phyloP scores from a whole-genome alignment of 2,329 filamentous ascomycete genomes.

The Aquanectria penicillioides region DNA sequence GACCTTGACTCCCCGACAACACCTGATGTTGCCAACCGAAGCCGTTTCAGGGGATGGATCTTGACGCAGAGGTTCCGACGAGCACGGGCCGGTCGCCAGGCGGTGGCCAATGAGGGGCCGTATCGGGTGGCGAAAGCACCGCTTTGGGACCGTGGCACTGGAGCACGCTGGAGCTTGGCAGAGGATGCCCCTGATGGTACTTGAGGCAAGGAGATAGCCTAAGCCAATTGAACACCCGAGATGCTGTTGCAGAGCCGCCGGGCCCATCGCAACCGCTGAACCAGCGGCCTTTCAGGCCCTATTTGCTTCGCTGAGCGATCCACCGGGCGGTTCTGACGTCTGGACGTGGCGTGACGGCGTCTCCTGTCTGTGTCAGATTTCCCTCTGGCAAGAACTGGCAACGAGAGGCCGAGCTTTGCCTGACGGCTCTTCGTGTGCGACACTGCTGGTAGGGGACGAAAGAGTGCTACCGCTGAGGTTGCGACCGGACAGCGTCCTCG shows the following conservation, averaged over 20 bases:
- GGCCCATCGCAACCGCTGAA: conserved; percentile 20
- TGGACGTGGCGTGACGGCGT: conserved; percentile 34
- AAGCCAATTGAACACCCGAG: conserved; percentile 27
- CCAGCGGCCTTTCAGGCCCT: conserved; percentile 22
- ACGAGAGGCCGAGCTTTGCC: neutral
- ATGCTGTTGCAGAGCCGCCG: conserved; percentile 33
- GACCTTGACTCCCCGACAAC: conserved; percentile 38
- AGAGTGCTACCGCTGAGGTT: conserved; percentile 5
- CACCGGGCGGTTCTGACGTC: conserved; percentile 20
- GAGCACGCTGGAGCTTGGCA: conserved; percentile 10
- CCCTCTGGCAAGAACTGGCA: conserved; percentile 16
- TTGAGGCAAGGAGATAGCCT: conserved; percentile 32
- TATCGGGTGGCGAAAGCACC: conserved; percentile 31
- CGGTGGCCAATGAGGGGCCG: conserved; percentile 38
- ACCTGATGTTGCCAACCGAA: conserved; percentile 39
- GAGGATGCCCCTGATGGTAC: neutral
- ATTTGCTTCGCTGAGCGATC: conserved; percentile 8
- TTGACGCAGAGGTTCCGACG: conserved; percentile 33
- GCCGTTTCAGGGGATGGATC: conserved; percentile 43
- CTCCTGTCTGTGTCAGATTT: conserved; percentile 14
- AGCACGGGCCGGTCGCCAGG: conserved; percentile 27
- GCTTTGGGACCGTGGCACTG: conserved; percentile 37
- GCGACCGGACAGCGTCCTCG: neutral
- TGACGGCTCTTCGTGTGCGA: neutral
- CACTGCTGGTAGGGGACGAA: neutral